Percentiles rank a stretch among this genome's conserved stretches.
Evolutionary conservation across 2,329 filamentous ascomycete species (phyloP).

Genomic region (Cytospora mali): DNA sequence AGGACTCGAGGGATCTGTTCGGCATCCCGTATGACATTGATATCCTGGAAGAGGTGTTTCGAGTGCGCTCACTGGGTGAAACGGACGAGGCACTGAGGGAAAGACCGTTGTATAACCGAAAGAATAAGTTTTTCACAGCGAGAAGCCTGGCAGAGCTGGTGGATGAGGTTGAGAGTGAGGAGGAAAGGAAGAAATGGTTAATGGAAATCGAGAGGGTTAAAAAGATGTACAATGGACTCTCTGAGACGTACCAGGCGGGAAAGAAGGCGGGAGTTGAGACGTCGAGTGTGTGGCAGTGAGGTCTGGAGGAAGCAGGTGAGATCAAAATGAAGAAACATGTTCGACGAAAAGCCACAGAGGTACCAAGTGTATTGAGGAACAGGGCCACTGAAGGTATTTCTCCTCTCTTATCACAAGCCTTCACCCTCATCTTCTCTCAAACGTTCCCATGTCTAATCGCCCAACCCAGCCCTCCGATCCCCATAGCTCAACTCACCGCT

Average conservation of each 20-base stretch:
- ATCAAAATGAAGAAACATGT: neutral
- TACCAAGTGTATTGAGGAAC: neutral
- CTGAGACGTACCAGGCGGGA: constrained; percentile 52
- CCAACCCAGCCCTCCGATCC: neutral
- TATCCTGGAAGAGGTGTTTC: constrained; percentile 58
- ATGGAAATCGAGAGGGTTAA: constrained; percentile 52
- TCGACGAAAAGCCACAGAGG: neutral
- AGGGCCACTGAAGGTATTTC: neutral
- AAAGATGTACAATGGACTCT: constrained; percentile 48
- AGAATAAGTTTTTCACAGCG: constrained; percentile 57
- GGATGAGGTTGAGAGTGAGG: constrained; percentile 39
- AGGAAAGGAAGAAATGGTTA: constrained; percentile 39
- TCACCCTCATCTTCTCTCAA: neutral
- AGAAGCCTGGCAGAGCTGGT: constrained; percentile 47
- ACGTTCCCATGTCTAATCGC: neutral
- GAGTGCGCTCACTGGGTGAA: constrained; percentile 46
- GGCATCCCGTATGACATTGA: constrained; percentile 60
- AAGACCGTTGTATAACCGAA: constrained; percentile 55
- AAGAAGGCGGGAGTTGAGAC: constrained; percentile 47
- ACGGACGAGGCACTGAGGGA: constrained; percentile 41
- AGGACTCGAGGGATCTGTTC: constrained; percentile 60
- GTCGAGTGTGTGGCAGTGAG: constrained; percentile 53
- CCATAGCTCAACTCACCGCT: neutral
- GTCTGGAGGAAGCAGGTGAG: neutral
- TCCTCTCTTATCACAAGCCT: neutral